phyloP scores from a whole-genome alignment of 192 early-diverging fungal genomes.

The Podila epigama region DNA sequence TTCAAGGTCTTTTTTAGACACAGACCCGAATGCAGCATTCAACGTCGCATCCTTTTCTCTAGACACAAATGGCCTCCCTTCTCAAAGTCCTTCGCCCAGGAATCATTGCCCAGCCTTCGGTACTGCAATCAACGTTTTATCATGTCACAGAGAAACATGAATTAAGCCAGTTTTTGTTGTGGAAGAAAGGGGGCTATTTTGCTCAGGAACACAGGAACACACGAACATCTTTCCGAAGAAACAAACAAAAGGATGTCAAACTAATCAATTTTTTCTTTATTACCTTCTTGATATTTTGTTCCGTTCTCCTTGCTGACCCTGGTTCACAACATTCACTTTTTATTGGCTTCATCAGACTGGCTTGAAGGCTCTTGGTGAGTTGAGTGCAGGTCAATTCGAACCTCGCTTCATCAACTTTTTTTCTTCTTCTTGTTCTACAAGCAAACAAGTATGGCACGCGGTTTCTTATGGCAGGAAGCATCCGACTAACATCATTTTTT shows the following conservation, averaged over 20 bases:
- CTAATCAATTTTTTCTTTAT: neutral
- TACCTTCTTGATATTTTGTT: neutral
- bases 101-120: conserved; percentile 35
- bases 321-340: neutral
- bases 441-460: too few relatives aligned
- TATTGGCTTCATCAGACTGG: neutral
- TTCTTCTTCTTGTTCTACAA: neutral
- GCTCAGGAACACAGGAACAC: neutral
- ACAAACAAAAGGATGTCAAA: neutral
- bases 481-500: neutral
- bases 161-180: too few relatives aligned
- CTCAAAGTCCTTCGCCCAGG: conserved; percentile 27
- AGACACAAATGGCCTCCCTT: conserved; percentile 39
- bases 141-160: neutral
- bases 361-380: conserved; percentile 31
- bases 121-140: neutral
- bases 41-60: too few relatives aligned
- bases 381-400: neutral
- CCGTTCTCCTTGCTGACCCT: neutral
- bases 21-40: too few relatives aligned
- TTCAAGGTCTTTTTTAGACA: too few relatives aligned
- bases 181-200: too few relatives aligned
- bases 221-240: neutral
- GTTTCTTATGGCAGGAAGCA: too few relatives aligned
- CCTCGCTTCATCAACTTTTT: neutral